phyloP scores from a whole-genome alignment of 768 basidiomycete species.

The Kwoniella sp. region DNA sequence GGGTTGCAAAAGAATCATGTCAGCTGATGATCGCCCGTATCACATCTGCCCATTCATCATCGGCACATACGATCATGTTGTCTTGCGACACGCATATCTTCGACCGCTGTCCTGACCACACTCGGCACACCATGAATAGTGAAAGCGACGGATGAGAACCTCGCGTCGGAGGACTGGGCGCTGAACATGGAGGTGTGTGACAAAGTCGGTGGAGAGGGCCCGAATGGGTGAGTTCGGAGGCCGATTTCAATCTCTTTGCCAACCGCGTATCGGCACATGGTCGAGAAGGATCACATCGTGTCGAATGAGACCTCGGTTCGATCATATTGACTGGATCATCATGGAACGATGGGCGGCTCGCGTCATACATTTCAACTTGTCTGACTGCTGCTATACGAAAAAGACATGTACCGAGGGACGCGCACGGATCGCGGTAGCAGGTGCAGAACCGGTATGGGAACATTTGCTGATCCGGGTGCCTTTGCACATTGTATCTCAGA shows the following conservation, averaged over 20 bases:
- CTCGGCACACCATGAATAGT: constrained; percentile 60
- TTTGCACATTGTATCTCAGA: constrained; percentile 57
- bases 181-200: constrained; percentile 91
- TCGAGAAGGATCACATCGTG: no score
- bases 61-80: no score
- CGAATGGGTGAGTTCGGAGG: constrained; percentile 72
- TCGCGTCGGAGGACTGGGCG: constrained; percentile 95
- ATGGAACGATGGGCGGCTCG: no score
- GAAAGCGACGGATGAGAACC: constrained; percentile 97
- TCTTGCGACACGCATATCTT: not conserved
- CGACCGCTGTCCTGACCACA: not conserved
- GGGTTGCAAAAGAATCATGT: no score
- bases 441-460: not conserved
- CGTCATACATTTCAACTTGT: no score
- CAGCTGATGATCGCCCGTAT: no score
- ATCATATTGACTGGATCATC: not conserved
- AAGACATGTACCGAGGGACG: no score
- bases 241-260: no score
- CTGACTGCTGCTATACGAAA: no score
- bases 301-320: not conserved
- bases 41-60: no score
- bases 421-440: no score
- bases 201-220: constrained; percentile 88
- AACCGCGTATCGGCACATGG: no score
- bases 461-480: not conserved